Evolutionary conservation across 225 moss, liverwort and hornwort genomes (phyloP).

Genomic region (Thuidium tamariscinum): DNA sequence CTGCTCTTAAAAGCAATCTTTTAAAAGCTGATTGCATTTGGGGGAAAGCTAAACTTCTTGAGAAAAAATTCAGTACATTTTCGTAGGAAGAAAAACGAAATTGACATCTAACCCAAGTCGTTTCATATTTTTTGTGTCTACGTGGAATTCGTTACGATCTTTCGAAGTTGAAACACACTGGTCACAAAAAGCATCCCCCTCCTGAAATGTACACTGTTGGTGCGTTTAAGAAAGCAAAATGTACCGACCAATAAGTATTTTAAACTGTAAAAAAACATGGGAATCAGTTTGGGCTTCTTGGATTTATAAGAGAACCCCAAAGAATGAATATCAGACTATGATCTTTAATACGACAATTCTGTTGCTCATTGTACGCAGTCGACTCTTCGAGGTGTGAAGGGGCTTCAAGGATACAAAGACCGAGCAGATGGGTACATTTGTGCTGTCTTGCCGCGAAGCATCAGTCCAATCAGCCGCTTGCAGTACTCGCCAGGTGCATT

Average conservation of each 20-base stretch:
- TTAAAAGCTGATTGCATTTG: no score
- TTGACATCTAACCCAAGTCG: neutral
- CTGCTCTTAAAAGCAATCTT: no score
- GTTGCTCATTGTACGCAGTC: neutral
- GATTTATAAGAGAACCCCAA: neutral
- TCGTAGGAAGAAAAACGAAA: neutral
- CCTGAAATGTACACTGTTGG: neutral
- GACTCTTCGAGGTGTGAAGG: neutral
- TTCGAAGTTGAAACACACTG: neutral
- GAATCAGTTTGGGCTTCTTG: neutral
- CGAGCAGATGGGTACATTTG: slow-evolving; percentile 18
- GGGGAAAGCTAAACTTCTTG: neutral
- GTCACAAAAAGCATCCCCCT: neutral
- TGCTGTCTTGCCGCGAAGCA: slow-evolving; percentile 3
- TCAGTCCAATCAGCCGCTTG: slow-evolving; percentile 1
- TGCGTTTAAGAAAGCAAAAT: neutral
- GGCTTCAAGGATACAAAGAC: slow-evolving; percentile 16
- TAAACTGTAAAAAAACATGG: neutral
- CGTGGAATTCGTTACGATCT: neutral
- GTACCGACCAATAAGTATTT: neutral
- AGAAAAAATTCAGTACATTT: neutral
- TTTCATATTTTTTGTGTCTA: neutral
- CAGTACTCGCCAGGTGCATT: slow-evolving; percentile 6
- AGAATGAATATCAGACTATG: neutral
- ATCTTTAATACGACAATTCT: neutral